Percentiles rank a stretch among this genome's conserved stretches.
phyloP scores from a whole-genome alignment of 306 rosid genomes.

The Cucurbita argyrosperma region DNA sequence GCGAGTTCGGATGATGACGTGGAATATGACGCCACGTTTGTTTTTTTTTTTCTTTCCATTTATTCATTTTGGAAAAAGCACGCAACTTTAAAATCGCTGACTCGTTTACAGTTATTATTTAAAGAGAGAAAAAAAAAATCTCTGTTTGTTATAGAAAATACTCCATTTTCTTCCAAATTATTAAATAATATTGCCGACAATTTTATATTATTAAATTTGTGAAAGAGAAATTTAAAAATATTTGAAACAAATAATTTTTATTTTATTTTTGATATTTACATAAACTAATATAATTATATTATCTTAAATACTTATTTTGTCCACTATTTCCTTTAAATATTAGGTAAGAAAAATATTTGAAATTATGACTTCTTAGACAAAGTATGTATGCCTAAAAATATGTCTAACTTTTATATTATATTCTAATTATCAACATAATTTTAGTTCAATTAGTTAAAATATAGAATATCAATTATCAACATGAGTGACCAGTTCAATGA shows the following conservation, averaged over 20 bases:
- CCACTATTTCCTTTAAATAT: background rate
- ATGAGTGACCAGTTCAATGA: no score
- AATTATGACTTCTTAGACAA: background rate
- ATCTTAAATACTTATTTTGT: background rate
- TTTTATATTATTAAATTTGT: no score
- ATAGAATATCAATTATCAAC: no score
- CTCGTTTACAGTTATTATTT: background rate
- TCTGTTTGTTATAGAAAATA: background rate
- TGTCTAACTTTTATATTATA: background rate
- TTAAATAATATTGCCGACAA: no score
- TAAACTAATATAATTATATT: background rate
- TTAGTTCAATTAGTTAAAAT: no score
- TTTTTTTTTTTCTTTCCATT: background rate
- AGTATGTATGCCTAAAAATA: background rate
- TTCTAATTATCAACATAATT: no score
- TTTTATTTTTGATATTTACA: background rate
- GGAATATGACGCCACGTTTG: constrained; percentile 36
- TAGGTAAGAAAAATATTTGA: background rate
- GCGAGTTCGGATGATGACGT: constrained; percentile 28
- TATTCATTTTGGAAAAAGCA: background rate
- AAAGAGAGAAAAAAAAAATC: background rate
- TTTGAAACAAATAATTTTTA: no score
- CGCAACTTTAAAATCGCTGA: background rate
- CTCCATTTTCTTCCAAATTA: background rate
- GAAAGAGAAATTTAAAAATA: no score